Base-by-base conservation (phyloP, 306 rosid species). In the Senna tora region DNA sequence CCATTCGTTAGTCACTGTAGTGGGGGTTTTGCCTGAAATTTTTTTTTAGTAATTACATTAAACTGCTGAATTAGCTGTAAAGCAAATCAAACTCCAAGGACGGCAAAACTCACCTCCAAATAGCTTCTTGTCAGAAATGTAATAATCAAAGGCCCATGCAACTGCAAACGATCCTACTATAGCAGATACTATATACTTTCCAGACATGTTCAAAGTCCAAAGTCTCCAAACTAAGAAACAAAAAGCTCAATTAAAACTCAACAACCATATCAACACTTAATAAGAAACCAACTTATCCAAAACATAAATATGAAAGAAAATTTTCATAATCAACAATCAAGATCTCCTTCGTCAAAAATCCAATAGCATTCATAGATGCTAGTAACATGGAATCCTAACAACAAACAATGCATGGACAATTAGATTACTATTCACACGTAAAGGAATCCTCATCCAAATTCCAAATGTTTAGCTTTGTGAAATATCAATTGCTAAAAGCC, bases 1-100 rank as follows among this genome's bases (percentile, higher is more conserved):
- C 98, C 98, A 93, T 58, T 75, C 89, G 41, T 74, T 65, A 83
- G 72, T 91, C 19, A 91, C 85, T 16, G 97, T 90, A 10, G 34
- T 25, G 0, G 97, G 91, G 62, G 87, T 91, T 12, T 85, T 65
- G 59, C 98, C 98, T 93, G 87, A 65, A 22, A 19, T 15, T n/a
- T n/a, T n/a, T n/a, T n/a, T n/a, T n/a, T 43, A 47, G 42, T 43
- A 67, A 41, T 80, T 80, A 69, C 59, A 50, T n/a, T 17, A 74
- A 20, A 57, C 47, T 43, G 53, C 71, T 30, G 43, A 73, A 52
- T 33, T 30, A 52, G 16, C 33, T 8, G 68, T 28, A 67, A 20
- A 5, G 42, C 43, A 41, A 51, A 73, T 21, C 2, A 1, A 65
- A 62, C 14, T 20, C 73, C 59, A 62, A 2, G 33, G 45, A 62